Evolutionary conservation across 192 early-diverging fungal genomes (phyloP), one percentile per base, ranked within the genome.

Genomic region (Pilaira anomala): DNA sequence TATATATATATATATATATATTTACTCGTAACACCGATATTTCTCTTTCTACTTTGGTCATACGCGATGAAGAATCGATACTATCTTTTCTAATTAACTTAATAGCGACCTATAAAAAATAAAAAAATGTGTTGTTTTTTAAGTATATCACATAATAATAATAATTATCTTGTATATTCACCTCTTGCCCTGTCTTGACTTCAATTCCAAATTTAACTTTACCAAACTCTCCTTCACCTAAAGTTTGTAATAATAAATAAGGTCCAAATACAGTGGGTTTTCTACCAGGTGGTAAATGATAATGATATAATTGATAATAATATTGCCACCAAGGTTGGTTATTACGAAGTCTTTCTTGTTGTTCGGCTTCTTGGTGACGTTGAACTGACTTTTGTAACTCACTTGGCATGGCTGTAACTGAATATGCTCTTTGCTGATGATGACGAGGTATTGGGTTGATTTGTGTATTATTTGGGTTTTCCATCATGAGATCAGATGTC

Each of bases 171-270:
- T 21, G n/a, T 52, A 6, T 48, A 62, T 18, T 72, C 74, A 83
- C 83, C 79, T 91, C 90, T 65, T 86, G 81, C 21, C 81, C 80
- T 26, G 87, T 78, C 26, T 88, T 83, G 44, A 80, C 79, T 67
- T 98, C 93, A 67, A 91, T 85, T 2, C 91, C 94, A 13, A 97
- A 83, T 78, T 98, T 98, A 62, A 97, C 95, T 76, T 98, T 96
- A 60, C 92, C 95, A 79, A 97, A 97, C 81, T 98, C 95, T 53
- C 95, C 96, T 77, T 97, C 95, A 57, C 95, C 95, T 11, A 98
- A 83, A 22, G 95, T 97, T 78, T 98, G 95, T 51, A 94, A 83
- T 62, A 98, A 84, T 14, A 93, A 71, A 79, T 99, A 99, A 58
- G 93, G 92, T 6, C 95, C 91, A 74, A 93, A 89, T 67, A 89